Conservation (phyloP, 1,284 basidiomycete species). For the Hemileia vastatrix region DNA sequence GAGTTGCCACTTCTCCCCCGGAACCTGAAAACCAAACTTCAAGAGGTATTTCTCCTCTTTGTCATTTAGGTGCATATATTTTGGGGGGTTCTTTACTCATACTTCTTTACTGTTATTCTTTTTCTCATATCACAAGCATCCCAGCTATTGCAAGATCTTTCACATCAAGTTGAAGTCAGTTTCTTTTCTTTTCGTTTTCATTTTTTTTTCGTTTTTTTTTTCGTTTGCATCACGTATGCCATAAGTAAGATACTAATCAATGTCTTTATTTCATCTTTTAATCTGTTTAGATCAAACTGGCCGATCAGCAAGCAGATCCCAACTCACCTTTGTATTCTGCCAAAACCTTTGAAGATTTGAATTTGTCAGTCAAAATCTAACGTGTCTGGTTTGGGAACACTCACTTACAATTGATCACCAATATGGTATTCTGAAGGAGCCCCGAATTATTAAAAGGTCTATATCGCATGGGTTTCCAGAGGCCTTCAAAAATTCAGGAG, state of each 20-base stretch:
- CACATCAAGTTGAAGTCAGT: constrained; percentile 22
- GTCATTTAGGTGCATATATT: no score
- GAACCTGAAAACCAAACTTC: no score
- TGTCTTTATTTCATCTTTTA: neutral
- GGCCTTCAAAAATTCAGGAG: constrained; percentile 98
- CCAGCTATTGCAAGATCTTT: constrained; percentile 18
- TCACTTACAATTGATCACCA: neutral
- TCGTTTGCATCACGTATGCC: neutral
- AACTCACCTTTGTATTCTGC: constrained; percentile 89
- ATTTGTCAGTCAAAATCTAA: constrained; percentile 55
- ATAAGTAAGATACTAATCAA: neutral
- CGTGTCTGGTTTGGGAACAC: neutral
- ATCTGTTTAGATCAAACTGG: constrained; percentile 72
- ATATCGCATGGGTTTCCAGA: constrained; percentile 90
- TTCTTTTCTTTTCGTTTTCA: neutral
- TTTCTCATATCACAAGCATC: constrained; percentile 11
- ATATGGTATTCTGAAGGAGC: constrained; percentile 45
- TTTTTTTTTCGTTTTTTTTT: neutral
- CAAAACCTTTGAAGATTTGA: constrained; percentile 89
- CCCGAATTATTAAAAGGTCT: constrained; percentile 89
- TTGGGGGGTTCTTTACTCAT: no score
- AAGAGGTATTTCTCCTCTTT: no score
- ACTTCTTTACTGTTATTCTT: no score
- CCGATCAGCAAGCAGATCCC: constrained; percentile 91
- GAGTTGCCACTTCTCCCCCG: no score